Base-by-base conservation (phyloP, 2,329 filamentous ascomycete species). In the Cercospora janseana region DNA sequence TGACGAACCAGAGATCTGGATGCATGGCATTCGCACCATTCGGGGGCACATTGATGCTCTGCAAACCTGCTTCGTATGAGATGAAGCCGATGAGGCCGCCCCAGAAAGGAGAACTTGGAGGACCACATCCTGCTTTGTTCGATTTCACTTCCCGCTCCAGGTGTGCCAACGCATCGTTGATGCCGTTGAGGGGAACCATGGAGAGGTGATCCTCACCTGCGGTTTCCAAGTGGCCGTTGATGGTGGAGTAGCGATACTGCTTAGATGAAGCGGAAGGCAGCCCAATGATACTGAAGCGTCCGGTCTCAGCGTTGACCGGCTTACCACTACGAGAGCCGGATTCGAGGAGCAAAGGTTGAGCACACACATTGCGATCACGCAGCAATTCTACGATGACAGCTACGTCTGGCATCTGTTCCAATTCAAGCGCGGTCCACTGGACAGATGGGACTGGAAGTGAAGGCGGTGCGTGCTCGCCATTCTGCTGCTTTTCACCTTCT, bases 11-110 rank as follows among this genome's bases (percentile, higher is more conserved):
- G 16, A 92, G 72, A 65, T 94, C 89, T 0, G 88, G 84, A 8
- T 79, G 73, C 28, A 68, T 60, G 48, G 77, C 70, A 15, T 57
- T 55, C 2, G 63, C 63, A 8, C 66, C 56, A 21, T 60, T 55
- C 24, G 70, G 60, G 2, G 69, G 57, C 16, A 86, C 72, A 42
- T 73, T 69, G 46, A 83, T 82, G 13, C 77, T 81, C 57, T 77
- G 73, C 1, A 94, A 72, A 0, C 88, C 88, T 65, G 90, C 81
- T 67, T 95, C 90, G 54, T 95, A 95, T 0, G 87, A 89, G 43
- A 89, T 79, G 62, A 86, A 94, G 0, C 90, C 90, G 70, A 95
- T 81, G 52, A 95, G 83, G 0, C 90, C 90, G 44, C 88, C 90
- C 69, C 87, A 82, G 65, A 95, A 95, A 0, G 87, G 79, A 0